Base-by-base conservation (phyloP, 2,329 filamentous ascomycete genomes). In the Cercospora sp. region DNA sequence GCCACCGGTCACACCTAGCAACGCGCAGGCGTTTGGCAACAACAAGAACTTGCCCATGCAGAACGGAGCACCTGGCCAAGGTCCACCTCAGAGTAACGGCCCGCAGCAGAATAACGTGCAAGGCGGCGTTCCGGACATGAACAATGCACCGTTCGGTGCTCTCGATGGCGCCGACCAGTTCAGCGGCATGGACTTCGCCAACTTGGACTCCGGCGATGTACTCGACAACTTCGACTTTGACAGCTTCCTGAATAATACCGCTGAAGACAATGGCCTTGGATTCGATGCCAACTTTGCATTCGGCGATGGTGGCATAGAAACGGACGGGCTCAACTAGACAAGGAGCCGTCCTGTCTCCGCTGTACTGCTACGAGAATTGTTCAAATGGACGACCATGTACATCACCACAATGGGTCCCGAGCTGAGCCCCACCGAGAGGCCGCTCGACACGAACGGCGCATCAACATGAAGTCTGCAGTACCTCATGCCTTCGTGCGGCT, bases 221-320 rank as follows among this genome's bases (percentile, higher is more conserved):
- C 82, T 88, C 82, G 74, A 88, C 82, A 80, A 85, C 85, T 90
- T 90, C 76, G 87, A 90, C 77, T 90, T 90, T 76, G 88, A 90
- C 75, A 87, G 85, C 16, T 90, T 90, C 81, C 81, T 90, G 63
- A 87, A 89, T 74, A 87, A 85, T 30, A 81, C 80, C 49, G 81
- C 82, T 45, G 66, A 58, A 18, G 81, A 75, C 26, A 74, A 71
- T 43, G 77, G 73, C 9, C 78, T 82, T 49, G 72, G 69, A 8
- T 80, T 80, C 66, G 78, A 80, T 65, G 78, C 78, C 59, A 76
- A 76, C 66, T 75, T 78, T 63, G 74, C 73, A 7, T 82, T 82
- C 66, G 72, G 75, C 32, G 74, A 73, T 68, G 75, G 62, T 8
- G 61, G 67, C 8, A 69, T 67, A 10, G 71, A 71, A 32, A 65